phyloP scores from a whole-genome alignment of 192 early-diverging fungal species.

The Linnemannia elongata region DNA sequence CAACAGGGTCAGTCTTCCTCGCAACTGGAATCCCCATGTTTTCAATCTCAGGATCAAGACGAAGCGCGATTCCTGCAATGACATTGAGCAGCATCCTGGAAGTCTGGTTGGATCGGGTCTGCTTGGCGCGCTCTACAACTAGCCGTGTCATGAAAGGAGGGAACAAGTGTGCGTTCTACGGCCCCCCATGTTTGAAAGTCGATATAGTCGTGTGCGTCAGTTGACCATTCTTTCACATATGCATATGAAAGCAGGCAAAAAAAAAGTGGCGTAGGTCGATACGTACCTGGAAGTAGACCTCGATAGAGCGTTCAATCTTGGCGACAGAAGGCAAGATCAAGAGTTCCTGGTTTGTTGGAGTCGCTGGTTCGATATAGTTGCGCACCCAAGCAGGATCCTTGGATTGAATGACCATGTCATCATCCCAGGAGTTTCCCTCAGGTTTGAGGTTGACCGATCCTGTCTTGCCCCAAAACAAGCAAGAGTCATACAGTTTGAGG shows the following conservation, averaged over 20 bases:
- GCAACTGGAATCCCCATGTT: neutral
- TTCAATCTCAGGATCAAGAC: slow-evolving; percentile 50
- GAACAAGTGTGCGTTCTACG: slow-evolving; percentile 44
- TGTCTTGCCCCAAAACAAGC: slow-evolving; percentile 48
- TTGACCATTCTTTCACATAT: neutral
- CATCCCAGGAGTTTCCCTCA: slow-evolving; percentile 55
- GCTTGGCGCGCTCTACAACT: slow-evolving; percentile 44
- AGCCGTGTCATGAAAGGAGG: slow-evolving; percentile 47
- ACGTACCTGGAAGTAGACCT: slow-evolving; percentile 33
- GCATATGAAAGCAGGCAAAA: neutral
- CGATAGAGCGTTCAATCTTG: slow-evolving; percentile 45
- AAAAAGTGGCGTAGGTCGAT: neutral
- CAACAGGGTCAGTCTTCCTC: neutral
- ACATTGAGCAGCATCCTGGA: slow-evolving; percentile 47
- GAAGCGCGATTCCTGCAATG: slow-evolving; percentile 41
- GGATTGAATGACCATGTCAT: slow-evolving; percentile 56
- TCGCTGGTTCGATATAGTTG: slow-evolving; percentile 32
- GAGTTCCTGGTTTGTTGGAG: slow-evolving; percentile 41
- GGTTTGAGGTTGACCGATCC: slow-evolving; percentile 53
- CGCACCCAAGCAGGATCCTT: slow-evolving; percentile 55
- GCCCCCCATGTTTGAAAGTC: neutral
- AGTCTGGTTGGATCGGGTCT: slow-evolving; percentile 35
- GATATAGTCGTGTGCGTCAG: neutral
- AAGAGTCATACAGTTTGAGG: slow-evolving; percentile 46
- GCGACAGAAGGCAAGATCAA: slow-evolving; percentile 45